Evolutionary conservation across 306 rosid species (phyloP).

Genomic region (barrel medic (Medicago truncatula)): DNA sequence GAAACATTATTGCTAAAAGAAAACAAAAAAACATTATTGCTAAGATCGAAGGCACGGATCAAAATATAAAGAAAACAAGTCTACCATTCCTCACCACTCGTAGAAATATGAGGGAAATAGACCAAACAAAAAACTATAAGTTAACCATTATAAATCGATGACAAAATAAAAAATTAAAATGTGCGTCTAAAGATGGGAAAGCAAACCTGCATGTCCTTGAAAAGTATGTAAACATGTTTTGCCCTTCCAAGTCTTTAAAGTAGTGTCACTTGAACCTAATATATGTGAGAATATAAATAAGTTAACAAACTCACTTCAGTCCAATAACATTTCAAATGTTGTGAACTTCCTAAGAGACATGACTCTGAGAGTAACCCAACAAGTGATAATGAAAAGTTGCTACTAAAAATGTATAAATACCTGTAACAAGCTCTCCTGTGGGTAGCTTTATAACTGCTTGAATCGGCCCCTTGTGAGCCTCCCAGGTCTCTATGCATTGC

Average conservation of each 20-base stretch:
- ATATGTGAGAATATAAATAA: conserved; percentile 34
- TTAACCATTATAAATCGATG: not conserved
- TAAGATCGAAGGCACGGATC: conserved; percentile 2
- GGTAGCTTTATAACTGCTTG: conserved; percentile 88
- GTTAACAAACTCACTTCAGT: conserved; percentile 36
- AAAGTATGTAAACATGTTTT: conserved; percentile 76
- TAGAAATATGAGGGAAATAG: conserved; percentile 27
- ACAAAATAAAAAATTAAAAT: conserved; percentile 9
- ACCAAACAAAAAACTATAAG: not conserved
- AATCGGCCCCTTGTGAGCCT: conserved; percentile 82
- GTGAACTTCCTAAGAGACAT: not conserved
- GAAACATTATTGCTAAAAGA: conserved; percentile 8
- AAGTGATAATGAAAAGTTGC: conserved; percentile 20
- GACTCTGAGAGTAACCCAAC: conserved; percentile 2
- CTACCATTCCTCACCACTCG: conserved; percentile 18
- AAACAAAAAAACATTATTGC: no score
- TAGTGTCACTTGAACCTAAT: conserved; percentile 88
- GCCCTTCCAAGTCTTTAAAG: conserved; percentile 90
- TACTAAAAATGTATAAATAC: conserved; percentile 45
- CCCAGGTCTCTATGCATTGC: conserved; percentile 73
- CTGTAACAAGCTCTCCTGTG: conserved; percentile 88
- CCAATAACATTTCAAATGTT: conserved; percentile 23
- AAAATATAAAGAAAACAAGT: conserved; percentile 32
- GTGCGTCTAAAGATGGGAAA: conserved; percentile 31
- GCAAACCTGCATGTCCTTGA: conserved; percentile 85